phyloP scores from a whole-genome alignment of 2,329 filamentous ascomycete genomes.

The Macrophomina tecta region DNA sequence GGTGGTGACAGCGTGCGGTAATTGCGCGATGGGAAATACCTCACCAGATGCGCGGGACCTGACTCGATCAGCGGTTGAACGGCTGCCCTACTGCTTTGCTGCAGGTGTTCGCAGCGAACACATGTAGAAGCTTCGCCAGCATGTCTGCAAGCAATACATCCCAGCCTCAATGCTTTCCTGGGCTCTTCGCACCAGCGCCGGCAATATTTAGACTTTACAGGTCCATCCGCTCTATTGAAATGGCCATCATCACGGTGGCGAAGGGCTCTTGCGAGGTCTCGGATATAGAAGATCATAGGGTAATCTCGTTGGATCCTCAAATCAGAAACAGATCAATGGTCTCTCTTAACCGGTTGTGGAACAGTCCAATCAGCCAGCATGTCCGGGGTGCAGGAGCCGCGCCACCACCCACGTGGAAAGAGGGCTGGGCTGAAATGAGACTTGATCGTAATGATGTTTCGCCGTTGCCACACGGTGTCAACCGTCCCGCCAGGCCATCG shows the following conservation, averaged over 20 bases:
- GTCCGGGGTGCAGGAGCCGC: slow-evolving; percentile 25
- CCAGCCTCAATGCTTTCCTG: background rate
- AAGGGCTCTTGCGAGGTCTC: slow-evolving; percentile 13
- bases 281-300: slow-evolving; percentile 26
- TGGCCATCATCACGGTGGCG: background rate
- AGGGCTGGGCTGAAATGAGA: slow-evolving; percentile 15
- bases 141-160: slow-evolving; percentile 5
- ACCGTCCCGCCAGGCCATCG: slow-evolving; percentile 12
- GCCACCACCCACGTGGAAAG: slow-evolving; percentile 21
- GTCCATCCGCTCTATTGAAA: slow-evolving; percentile 16
- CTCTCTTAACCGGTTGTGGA: slow-evolving; percentile 10
- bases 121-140: background rate
- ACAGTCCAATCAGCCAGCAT: slow-evolving; percentile 11
- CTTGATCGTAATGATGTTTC: slow-evolving; percentile 19
- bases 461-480: slow-evolving; percentile 19
- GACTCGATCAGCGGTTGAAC: slow-evolving; percentile 10
- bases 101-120: background rate
- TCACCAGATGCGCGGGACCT: slow-evolving; percentile 20
- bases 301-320: slow-evolving; percentile 27
- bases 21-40: slow-evolving; percentile 23
- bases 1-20: slow-evolving; percentile 18
- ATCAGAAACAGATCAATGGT: slow-evolving; percentile 23
- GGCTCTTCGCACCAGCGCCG: background rate
- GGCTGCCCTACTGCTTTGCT: background rate
- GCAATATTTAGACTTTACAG: slow-evolving; percentile 7